Base-by-base conservation (phyloP, 2,329 filamentous ascomycete species). In the Botrytis pseudocinerea region DNA sequence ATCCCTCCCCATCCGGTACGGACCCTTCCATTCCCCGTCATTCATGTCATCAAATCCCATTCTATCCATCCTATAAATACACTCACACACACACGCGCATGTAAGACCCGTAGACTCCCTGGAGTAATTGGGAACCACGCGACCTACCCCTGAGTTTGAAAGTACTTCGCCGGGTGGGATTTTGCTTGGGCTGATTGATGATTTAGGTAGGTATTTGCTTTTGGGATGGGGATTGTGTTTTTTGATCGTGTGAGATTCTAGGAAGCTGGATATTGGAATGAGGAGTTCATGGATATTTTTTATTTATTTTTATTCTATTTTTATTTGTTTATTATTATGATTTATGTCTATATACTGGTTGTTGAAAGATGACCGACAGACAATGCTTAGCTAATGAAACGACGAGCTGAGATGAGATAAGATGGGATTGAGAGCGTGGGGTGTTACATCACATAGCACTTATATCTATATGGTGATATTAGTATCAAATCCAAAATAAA, bases 371-470 rank as follows among this genome's bases (percentile, higher is more conserved):
- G 22, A 51, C 10, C 12, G 48, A 51, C 10, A 51, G 48, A 51
- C 2, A n/a, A 51, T 51, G 48, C 48, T 51, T 51, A n/a, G 22
- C 25, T 51, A 42, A 51, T n/a, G 48, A 51, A 2, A 38, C 38
- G 28, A 42, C 25, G 18, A 40, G 32, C 22, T 48, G 22, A 51
- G 64, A 73, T 69, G 46, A 66, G 70, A 61, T 61, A 40, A 61
- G 68, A 70, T 73, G 48, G 42, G 62, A 54, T 68, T 54, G 25
- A 51, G 42, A 28, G 14, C 25, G 60, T 62, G 70, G 46, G 70
- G 46, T 20, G 42, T 51, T 14, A 38, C 12, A 51, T 25, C 48
- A 51, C 48, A 51, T 22, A 12, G 46, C 22, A 48, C 46, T 51
- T 46, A 18, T 46, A 46, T 18, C 16, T 51, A n/a, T 10, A 12